Conservation (phyloP, 179 eudicot species). For the Drosera spatulata region DNA sequence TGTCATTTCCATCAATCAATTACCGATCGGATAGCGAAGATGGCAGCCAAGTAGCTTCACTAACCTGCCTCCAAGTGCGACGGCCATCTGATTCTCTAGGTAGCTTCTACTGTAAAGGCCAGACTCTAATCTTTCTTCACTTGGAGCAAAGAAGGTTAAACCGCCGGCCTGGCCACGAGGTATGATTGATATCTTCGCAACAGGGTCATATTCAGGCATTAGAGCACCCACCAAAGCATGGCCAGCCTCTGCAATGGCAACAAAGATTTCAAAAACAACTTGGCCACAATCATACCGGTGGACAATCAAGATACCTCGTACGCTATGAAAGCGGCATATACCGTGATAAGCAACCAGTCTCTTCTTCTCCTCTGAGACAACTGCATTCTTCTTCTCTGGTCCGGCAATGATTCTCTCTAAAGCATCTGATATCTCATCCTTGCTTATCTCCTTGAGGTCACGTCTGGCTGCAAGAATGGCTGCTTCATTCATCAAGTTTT, state of each 20-base stretch:
- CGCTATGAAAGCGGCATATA: conserved; percentile 5
- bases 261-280: background rate
- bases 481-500: conserved; percentile 98
- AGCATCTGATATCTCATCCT: conserved; percentile 97
- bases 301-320: background rate
- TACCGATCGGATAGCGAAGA: background rate
- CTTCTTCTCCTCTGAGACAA: conserved; percentile 99
- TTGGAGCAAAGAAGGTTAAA: conserved; percentile 98
- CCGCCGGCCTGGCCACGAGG: conserved; percentile 99
- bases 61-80: conserved; percentile 99
- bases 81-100: conserved; percentile 99
- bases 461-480: conserved; percentile 98
- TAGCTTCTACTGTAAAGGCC: conserved; percentile 98
- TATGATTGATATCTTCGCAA: conserved; percentile 94
- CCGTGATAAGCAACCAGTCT: conserved; percentile 96
- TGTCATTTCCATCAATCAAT: background rate
- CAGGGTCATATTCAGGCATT: conserved; percentile 98
- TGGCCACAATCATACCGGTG: background rate
- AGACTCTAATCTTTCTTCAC: conserved; percentile 96
- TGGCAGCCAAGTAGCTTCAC: conserved; percentile 3
- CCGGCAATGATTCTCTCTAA: conserved; percentile 98
- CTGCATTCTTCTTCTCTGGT: conserved; percentile 99
- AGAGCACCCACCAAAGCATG: conserved; percentile 98
- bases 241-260: conserved; percentile 78
- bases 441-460: conserved; percentile 97